Evolutionary conservation across 495 filamentous ascomycete genomes (phyloP).

Genomic region (Terfezia claveryi): DNA sequence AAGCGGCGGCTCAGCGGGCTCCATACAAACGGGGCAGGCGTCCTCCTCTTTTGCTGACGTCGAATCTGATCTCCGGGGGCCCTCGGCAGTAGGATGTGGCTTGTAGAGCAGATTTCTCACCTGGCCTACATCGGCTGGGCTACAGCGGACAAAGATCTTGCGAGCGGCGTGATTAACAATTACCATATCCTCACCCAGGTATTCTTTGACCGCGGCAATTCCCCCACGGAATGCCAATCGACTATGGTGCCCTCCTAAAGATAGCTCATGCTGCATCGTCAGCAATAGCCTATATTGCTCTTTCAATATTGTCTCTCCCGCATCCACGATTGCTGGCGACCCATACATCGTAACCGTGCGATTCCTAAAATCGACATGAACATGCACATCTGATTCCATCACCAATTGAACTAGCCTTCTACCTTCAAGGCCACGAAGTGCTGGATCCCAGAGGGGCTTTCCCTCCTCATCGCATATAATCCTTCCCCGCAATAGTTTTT

Average conservation of each 20-base stretch:
- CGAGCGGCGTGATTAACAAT: constrained; percentile 1
- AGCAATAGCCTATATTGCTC: constrained; percentile 2
- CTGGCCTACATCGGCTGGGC: not conserved
- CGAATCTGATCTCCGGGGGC: too few relatives aligned
- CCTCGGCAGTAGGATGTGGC: not conserved
- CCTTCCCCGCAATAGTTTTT: constrained; percentile 6
- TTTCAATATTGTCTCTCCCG: not conserved
- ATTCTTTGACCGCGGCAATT: constrained; percentile 1
- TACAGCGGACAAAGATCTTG: constrained; percentile 4
- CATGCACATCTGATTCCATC: constrained; percentile 2
- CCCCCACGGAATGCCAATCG: constrained; percentile 6
- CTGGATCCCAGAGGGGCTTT: constrained; percentile 9
- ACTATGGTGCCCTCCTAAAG: constrained; percentile 1
- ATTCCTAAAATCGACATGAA: constrained; percentile 8
- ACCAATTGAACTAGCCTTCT: not conserved
- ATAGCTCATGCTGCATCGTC: constrained; percentile 4
- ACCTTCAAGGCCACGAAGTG: constrained; percentile 2
- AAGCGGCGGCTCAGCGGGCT: constrained; percentile 13
- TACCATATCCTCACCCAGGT: constrained; percentile 4
- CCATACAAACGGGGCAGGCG: constrained; percentile 20
- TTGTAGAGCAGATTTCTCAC: not conserved
- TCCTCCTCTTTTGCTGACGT: not conserved
- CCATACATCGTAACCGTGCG: constrained; percentile 1
- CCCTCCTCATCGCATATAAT: constrained; percentile 1
- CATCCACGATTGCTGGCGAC: not conserved